Percentiles rank a stretch among this genome's conserved stretches.
Conservation (phyloP, 225 moss, liverwort and hornwort genomes). For the Pseudoscleropodium purum region DNA sequence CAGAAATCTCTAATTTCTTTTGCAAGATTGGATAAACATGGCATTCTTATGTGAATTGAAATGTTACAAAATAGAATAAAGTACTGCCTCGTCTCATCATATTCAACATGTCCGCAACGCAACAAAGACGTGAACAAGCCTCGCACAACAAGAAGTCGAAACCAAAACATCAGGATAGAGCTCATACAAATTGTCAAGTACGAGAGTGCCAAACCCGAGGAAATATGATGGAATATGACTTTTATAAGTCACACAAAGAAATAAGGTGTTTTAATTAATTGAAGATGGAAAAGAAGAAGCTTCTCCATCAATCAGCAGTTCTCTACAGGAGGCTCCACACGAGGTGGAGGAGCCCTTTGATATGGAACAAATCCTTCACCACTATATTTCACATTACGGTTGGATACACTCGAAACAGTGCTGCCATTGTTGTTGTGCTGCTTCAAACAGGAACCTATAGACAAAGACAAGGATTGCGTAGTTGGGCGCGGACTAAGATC, state of each 20-base stretch:
- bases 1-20: neutral
- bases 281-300: constrained; percentile 25
- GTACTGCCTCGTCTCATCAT: neutral
- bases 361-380: constrained; percentile 62
- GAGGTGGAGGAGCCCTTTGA: constrained; percentile 19
- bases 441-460: constrained; percentile 18
- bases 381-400: constrained; percentile 47
- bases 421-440: neutral
- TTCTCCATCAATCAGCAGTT: constrained; percentile 40
- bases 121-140: neutral
- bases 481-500: constrained; percentile 1
- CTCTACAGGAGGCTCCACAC: constrained; percentile 21
- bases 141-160: neutral
- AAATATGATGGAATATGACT: constrained; percentile 21
- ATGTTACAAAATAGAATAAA: neutral
- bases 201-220: neutral
- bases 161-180: neutral
- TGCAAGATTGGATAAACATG: no score
- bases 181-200: neutral
- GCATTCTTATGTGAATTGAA: neutral
- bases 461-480: constrained; percentile 13
- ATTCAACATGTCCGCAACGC: neutral
- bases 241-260: constrained; percentile 16
- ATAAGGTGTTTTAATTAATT: constrained; percentile 15
- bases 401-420: constrained; percentile 12